Base-by-base conservation (phyloP, 129 eudicot genomes). In the Centella asiatica region DNA sequence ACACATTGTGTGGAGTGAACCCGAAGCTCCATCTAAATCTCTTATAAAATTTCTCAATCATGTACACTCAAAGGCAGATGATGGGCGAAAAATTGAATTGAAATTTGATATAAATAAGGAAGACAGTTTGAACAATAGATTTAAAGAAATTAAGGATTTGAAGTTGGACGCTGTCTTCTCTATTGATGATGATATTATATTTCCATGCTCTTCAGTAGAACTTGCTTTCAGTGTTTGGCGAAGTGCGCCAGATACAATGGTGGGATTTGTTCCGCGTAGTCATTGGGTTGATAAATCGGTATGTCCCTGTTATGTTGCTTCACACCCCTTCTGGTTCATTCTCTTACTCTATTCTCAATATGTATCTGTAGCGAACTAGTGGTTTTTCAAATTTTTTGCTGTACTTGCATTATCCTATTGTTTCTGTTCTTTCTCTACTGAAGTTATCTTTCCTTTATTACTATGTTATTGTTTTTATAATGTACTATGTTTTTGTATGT, bases 241-340 rank as follows among this genome's bases (percentile, higher is more conserved):
- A 76, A 84, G 88, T 79, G 93, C 96, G 62, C 88, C 89, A 17
- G 93, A 84, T 70, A 58, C 96, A 63, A 84, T 88, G 96, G 93
- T 88, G 67, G 96, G 96, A 31, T 88, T 78, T 64, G 93, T 88
- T 48, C 96, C 93, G 13, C 89, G 93, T 46, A 57, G 76, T 40
- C 96, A 88, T 72, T 70, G 83, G 80, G 76, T 84, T 64, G 82
- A 84, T 69, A 76, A 65, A 60, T 69, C 77, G 77, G 96, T 84
- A 84, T 13, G 85, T 64, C 46, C 58, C 71, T 48, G 29, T 7
- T 25, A 37, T 29, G n/a, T 26, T 59, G 47, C 32, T 25, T 20
- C 47, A 44, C 2, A 57, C 20, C n/a, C 19, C 15, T 15, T 42
- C 32, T 5, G 8, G 47, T 22, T 50, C 23, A 11, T 22, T 51